Conservation (phyloP, 495 filamentous ascomycete genomes). For the Xylaria grammica region DNA sequence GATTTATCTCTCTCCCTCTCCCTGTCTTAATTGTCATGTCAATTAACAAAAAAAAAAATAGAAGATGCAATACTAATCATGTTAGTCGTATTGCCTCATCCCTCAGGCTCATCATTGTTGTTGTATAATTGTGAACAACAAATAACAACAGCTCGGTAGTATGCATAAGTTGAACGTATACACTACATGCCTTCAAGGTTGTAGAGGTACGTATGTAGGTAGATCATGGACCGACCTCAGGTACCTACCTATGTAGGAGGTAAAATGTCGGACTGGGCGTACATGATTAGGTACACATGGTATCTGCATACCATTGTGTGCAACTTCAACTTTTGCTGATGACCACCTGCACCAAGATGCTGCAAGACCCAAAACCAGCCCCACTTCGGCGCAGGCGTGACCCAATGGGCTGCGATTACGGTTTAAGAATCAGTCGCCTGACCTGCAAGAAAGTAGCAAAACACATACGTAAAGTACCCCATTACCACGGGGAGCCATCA, state of each 20-base stretch:
- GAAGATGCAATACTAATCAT: too few relatives aligned
- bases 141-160: too few relatives aligned
- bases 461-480: constrained; percentile 19
- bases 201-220: too few relatives aligned
- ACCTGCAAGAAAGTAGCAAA: constrained; percentile 25
- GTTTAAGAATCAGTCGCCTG: constrained; percentile 25
- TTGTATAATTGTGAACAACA: neutral
- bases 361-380: constrained; percentile 17
- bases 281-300: constrained; percentile 14
- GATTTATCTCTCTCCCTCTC: too few relatives aligned
- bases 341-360: constrained; percentile 23
- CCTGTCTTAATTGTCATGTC: too few relatives aligned
- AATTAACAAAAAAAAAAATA: too few relatives aligned
- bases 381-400: constrained; percentile 21
- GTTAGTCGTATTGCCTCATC: too few relatives aligned
- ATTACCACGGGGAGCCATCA: constrained; percentile 4
- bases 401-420: constrained; percentile 14
- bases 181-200: too few relatives aligned
- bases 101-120: too few relatives aligned
- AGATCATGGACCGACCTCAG: too few relatives aligned
- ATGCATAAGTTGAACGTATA: too few relatives aligned
- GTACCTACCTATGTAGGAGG: neutral
- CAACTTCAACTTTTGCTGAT: constrained; percentile 19
- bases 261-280: constrained; percentile 16
- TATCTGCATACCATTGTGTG: constrained; percentile 21